Percentiles rank a stretch among this genome's conserved stretches.
These are phyloP conservation scores for Beauveria pseudobassiana DNA, from an alignment of 2,329 filamentous ascomycete species.

Conservation along the genomic window DNA sequence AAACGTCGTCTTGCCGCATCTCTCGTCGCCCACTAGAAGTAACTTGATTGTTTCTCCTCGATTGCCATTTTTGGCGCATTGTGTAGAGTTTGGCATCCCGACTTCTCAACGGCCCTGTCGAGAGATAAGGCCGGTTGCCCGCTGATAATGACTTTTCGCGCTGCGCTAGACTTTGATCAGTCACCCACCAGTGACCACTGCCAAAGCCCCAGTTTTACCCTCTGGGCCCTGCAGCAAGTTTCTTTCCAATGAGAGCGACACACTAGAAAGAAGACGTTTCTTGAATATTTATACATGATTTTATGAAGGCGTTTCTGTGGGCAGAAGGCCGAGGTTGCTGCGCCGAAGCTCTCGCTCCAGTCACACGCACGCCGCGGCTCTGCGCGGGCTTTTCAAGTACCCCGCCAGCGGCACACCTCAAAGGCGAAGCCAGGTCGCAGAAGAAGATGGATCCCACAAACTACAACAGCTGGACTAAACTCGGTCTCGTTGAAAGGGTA, in stretches of 20 bases:
- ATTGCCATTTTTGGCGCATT: slow-evolving; percentile 22
- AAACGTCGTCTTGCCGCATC: slow-evolving; percentile 55
- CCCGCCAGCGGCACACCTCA: background rate
- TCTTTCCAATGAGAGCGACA: background rate
- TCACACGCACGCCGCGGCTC: background rate
- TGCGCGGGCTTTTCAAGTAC: slow-evolving; percentile 5
- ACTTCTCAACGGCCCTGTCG: background rate
- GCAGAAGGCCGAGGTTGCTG: background rate
- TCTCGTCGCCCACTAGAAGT: slow-evolving; percentile 50
- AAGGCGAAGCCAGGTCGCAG: slow-evolving; percentile 19
- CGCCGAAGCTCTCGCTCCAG: background rate
- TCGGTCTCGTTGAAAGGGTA: slow-evolving; percentile 61
- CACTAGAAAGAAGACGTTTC: background rate
- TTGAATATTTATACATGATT: background rate
- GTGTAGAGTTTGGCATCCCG: background rate
- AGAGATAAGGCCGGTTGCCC: slow-evolving; percentile 3
- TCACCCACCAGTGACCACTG: background rate
- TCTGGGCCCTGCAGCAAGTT: background rate
- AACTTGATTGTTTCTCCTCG: slow-evolving; percentile 45
- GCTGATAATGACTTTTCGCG: slow-evolving; percentile 6
- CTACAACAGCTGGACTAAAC: slow-evolving; percentile 62
- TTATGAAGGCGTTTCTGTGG: slow-evolving; percentile 5
- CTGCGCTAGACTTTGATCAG: background rate
- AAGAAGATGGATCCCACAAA: slow-evolving; percentile 22
- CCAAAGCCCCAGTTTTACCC: slow-evolving; percentile 8